A percentile compares a stretch with the other conserved stretches of the same genome.
These are phyloP conservation scores for Elymus sibiricus DNA, from an alignment of 176 grass and related monocot species.

Conservation along the genomic window DNA sequence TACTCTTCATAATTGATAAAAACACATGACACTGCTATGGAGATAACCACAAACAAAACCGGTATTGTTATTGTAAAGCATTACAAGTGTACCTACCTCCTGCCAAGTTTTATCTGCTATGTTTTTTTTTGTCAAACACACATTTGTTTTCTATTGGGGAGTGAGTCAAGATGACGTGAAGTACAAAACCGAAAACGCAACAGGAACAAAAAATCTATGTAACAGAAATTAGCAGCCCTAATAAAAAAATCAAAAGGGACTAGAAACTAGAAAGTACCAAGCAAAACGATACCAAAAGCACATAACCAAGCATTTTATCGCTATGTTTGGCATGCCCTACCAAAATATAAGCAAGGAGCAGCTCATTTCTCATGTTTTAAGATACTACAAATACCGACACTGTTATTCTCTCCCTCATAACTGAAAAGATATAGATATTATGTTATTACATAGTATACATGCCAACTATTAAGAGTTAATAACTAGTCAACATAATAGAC, in stretches of 20 bases:
- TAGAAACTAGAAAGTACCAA: background rate
- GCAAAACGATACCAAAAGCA: background rate
- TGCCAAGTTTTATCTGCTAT: conserved; percentile 4
- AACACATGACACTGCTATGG: background rate
- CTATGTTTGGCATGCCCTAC: background rate
- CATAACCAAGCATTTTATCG: background rate
- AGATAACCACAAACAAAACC: background rate
- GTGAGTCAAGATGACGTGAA: background rate
- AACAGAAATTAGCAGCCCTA: background rate
- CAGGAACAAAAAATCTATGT: background rate
- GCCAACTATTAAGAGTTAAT: background rate
- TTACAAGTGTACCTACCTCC: background rate
- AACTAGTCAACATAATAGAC: background rate
- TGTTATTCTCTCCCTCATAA: background rate
- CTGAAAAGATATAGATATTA: background rate
- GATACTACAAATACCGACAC: background rate
- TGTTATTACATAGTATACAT: background rate
- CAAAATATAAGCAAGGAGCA: conserved; percentile 1
- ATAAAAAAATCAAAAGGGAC: background rate
- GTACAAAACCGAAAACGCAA: background rate
- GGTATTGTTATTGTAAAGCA: background rate
- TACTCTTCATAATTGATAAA: background rate
- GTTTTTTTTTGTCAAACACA: background rate
- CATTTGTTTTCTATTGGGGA: background rate
- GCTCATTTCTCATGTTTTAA: conserved; percentile 2